These are phyloP conservation scores for Passiflora organensis DNA, from an alignment of 345 rosid genomes.

Conservation along the genomic window DNA sequence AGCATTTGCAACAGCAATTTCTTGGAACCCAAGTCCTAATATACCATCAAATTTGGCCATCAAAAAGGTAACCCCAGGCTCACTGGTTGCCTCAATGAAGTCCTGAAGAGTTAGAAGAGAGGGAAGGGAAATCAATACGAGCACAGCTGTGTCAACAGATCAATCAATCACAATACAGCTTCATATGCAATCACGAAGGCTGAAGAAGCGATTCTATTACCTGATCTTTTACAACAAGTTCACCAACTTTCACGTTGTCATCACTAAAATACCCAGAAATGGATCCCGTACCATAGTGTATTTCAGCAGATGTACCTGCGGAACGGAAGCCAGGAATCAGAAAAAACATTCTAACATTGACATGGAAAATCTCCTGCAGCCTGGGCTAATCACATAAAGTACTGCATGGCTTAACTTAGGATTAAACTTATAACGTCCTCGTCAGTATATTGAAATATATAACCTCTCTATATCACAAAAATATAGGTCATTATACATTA, in stretches of 20 bases:
- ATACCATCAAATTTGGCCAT: conserved; percentile 30
- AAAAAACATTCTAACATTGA: neutral
- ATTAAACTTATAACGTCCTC: no score
- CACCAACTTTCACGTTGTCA: conserved; percentile 21
- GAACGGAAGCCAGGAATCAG: neutral
- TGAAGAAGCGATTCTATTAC: conserved; percentile 4
- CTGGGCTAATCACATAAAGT: neutral
- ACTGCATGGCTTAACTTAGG: no score
- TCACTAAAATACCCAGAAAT: conserved; percentile 29
- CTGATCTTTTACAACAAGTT: conserved; percentile 26
- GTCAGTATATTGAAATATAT: neutral
- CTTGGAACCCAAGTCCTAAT: conserved; percentile 31
- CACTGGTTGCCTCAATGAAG: conserved; percentile 30
- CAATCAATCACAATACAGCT: neutral
- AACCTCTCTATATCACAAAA: neutral
- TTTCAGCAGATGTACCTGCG: conserved; percentile 25
- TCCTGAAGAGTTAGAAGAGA: conserved; percentile 5
- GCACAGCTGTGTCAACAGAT: neutral
- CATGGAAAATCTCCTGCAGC: neutral
- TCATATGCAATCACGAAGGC: neutral
- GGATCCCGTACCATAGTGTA: conserved; percentile 24
- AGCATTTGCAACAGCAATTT: conserved; percentile 27
- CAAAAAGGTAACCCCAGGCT: conserved; percentile 25
- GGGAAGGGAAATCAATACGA: neutral
- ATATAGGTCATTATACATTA: neutral